These are phyloP conservation scores for Euryodendron excelsum DNA, from an alignment of 148 eudicot species.

Conservation along the genomic window DNA sequence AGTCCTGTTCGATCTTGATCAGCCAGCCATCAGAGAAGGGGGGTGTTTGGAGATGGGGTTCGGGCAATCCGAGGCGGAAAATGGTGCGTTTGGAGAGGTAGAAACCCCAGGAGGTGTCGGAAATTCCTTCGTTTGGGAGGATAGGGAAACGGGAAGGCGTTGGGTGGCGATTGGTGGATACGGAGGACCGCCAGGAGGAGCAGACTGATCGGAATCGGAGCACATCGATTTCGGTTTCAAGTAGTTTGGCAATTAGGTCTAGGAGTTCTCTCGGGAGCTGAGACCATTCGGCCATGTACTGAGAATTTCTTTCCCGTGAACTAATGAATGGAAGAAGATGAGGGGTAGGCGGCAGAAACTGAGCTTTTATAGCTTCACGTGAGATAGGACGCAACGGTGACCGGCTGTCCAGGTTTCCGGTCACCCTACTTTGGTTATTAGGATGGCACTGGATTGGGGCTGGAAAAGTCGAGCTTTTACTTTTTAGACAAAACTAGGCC, in stretches of 20 bases:
- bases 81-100: conserved; percentile 59
- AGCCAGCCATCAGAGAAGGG: conserved; percentile 59
- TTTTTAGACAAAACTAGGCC: too few species aligned
- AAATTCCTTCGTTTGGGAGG: too few species aligned
- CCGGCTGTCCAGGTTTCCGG: too few species aligned
- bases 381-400: too few species aligned
- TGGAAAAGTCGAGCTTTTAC: not conserved
- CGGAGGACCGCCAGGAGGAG: conserved; percentile 60
- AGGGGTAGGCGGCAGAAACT: too few species aligned
- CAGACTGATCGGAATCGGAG: conserved; percentile 71
- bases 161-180: conserved; percentile 5
- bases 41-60: too few species aligned
- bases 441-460: too few species aligned
- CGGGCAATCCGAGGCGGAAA: conserved; percentile 27
- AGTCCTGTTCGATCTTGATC: conserved; percentile 59
- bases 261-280: conserved; percentile 60
- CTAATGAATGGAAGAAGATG: too few species aligned
- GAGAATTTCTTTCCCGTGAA: too few species aligned
- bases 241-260: conserved; percentile 40
- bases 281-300: conserved; percentile 76
- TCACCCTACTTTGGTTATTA: too few species aligned
- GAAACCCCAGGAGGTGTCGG: conserved; percentile 50
- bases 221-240: conserved; percentile 41
- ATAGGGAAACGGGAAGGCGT: conserved; percentile 39
- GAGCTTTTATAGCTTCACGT: too few species aligned